Conservation (phyloP, 768 basidiomycete genomes). For the Kwoniella dendrophila region DNA sequence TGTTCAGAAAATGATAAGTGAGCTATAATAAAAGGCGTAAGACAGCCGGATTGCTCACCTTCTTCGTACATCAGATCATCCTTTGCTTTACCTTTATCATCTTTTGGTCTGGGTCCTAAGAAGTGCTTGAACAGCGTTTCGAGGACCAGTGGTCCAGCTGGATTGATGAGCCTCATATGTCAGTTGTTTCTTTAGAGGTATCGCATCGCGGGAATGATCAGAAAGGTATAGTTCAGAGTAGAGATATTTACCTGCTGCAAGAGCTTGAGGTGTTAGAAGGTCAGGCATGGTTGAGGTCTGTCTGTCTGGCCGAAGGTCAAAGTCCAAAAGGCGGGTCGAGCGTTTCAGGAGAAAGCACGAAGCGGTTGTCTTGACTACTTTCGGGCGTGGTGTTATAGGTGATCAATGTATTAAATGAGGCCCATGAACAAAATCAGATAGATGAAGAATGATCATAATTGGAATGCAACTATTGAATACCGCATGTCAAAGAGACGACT, state of each 20-base stretch:
- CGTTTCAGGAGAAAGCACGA: neutral
- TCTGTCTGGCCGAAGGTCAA: neutral
- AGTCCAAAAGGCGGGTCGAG: conserved; percentile 2
- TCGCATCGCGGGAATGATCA: neutral
- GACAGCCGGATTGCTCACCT: conserved; percentile 51
- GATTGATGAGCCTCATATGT: neutral
- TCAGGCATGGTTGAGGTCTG: conserved; percentile 37
- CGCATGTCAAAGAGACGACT: too few species aligned
- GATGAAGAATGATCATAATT: too few species aligned
- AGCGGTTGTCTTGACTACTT: too few species aligned
- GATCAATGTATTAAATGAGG: too few species aligned
- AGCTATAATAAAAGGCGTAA: neutral
- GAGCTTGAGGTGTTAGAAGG: conserved; percentile 43
- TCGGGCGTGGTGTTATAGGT: too few species aligned
- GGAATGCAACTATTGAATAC: too few species aligned
- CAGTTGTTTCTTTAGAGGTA: neutral
- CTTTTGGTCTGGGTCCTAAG: conserved; percentile 62
- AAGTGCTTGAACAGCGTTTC: conserved; percentile 81
- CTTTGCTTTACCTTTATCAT: conserved; percentile 58
- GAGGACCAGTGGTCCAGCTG: conserved; percentile 52
- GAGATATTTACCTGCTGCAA: conserved; percentile 35
- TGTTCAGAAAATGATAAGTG: conserved; percentile 48
- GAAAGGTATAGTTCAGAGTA: neutral
- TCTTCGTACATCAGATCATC: conserved; percentile 77
- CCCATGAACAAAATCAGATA: too few species aligned